Evolutionary conservation across 495 filamentous ascomycete genomes (phyloP), one percentile per base, ranked within the genome.

Genomic region (Lasiosphaeria hispida): DNA sequence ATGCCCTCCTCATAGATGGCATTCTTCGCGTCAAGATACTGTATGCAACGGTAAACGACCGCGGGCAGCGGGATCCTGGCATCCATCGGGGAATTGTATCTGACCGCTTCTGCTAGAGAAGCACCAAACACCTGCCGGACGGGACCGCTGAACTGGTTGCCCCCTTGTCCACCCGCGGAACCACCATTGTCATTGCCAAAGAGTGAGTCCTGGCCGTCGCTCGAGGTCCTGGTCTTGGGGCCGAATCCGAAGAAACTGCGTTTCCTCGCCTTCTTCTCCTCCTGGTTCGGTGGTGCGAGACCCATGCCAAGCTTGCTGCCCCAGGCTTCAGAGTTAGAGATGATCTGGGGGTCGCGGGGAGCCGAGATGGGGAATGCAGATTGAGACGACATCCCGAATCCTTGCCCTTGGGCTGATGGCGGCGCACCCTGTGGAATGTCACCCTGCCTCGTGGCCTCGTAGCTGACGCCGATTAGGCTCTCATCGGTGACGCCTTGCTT

Each of bases 31-130:
- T 89, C 86, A 19, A 98, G 80, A 70, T 96, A 98, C 69, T 97
- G 91, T 60, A 98, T 88, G 64, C 92, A 97, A 43, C 94, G 88
- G 75, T 96, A 97, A 41, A 97, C 92, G 1, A 97, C 94, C n/a
- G 95, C 90, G 7, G 94, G 94, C 36, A 98, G 76, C 45, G 87
- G 84, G 15, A 88, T 84, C 49, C 77, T 77, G 15, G 89, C 75
- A 55, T 89, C 91, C 41, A 79, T 69, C 7, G 93, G 93, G 11
- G 83, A 78, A 60, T 87, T 90, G 66, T 81, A 88, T 62, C 88
- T 81, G 5, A 96, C 92, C 37, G 94, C 94, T 64, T 98, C 93
- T 5, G 85, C 84, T 36, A 98, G 73, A 6, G 91, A 85, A 42
- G 89, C 88, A 10, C 94, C 95, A 70, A 98, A 98, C 7, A 90